Evolutionary conservation across 192 early-diverging fungal genomes (phyloP).

Genomic region (Jimgerdemannia flammicorona): DNA sequence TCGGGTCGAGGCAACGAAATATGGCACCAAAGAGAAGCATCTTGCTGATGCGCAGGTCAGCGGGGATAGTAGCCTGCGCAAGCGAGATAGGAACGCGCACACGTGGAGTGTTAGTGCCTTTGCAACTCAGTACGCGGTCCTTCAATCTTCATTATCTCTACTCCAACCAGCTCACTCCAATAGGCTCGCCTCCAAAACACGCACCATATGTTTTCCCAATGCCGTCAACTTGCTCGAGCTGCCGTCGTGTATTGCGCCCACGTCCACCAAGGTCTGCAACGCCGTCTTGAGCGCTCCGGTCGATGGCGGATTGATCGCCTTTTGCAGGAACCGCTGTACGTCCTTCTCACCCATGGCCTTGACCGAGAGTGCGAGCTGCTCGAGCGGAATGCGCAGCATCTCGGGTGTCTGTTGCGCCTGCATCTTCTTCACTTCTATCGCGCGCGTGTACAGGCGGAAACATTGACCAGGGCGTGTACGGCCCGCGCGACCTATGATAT

Average conservation of each 20-base stretch:
- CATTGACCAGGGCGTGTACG: constrained; percentile 72
- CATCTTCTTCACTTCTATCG: constrained; percentile 40
- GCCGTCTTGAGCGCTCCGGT: constrained; percentile 50
- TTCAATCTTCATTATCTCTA: neutral
- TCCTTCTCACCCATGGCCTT: constrained; percentile 64
- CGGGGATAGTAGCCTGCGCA: constrained; percentile 56
- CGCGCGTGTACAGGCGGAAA: constrained; percentile 63
- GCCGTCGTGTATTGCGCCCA: constrained; percentile 50
- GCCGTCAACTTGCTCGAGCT: constrained; percentile 52
- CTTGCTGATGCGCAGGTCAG: constrained; percentile 76
- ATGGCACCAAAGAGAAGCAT: constrained; percentile 72
- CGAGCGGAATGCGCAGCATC: constrained; percentile 75
- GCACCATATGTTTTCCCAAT: constrained; percentile 63
- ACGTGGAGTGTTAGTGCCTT: too few species aligned
- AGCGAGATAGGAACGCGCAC: neutral
- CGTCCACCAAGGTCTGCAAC: constrained; percentile 49
- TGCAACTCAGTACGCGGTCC: neutral
- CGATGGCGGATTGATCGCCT: constrained; percentile 67
- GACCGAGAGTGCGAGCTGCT: constrained; percentile 73
- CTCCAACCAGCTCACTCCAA: neutral
- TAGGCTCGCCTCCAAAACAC: neutral
- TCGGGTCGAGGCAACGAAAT: constrained; percentile 69
- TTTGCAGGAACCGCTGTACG: constrained; percentile 47
- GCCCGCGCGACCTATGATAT: constrained; percentile 68
- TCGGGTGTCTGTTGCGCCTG: constrained; percentile 66